Percentiles rank a stretch among this genome's conserved stretches.
Evolutionary conservation across 2,329 filamentous ascomycete genomes (phyloP).

Genomic region (Lachnellula hyalina): DNA sequence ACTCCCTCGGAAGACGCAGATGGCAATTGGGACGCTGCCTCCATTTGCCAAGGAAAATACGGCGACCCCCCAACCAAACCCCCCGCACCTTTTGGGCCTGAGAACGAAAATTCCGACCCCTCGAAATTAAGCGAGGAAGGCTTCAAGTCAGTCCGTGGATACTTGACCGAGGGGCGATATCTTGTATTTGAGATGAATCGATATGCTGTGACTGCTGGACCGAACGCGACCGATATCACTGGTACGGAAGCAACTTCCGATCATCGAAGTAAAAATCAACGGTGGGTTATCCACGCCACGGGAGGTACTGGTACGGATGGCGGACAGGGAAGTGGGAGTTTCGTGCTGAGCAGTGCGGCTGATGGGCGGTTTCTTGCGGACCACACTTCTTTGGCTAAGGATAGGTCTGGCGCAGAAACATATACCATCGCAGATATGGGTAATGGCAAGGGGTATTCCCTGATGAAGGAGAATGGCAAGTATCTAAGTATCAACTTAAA

Average conservation of each 20-base stretch:
- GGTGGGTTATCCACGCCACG: slow-evolving; percentile 37
- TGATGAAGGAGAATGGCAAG: slow-evolving; percentile 1
- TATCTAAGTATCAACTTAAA: not conserved
- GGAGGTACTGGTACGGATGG: slow-evolving; percentile 30
- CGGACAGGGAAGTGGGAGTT: slow-evolving; percentile 26
- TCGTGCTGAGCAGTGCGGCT: slow-evolving; percentile 36
- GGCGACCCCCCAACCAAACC: slow-evolving; percentile 30
- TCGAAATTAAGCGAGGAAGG: slow-evolving; percentile 42
- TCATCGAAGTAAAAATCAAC: slow-evolving; percentile 39
- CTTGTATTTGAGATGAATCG: slow-evolving; percentile 43
- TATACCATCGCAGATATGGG: slow-evolving; percentile 1
- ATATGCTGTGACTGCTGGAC: slow-evolving; percentile 35
- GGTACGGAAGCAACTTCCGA: slow-evolving; percentile 23
- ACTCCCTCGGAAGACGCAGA: slow-evolving; percentile 36
- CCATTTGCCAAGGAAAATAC: slow-evolving; percentile 38
- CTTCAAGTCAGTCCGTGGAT: slow-evolving; percentile 46
- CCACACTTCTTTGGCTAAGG: not conserved
- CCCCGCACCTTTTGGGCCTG: slow-evolving; percentile 42
- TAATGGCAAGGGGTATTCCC: slow-evolving; percentile 1
- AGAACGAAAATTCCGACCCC: slow-evolving; percentile 31
- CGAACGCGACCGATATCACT: slow-evolving; percentile 13
- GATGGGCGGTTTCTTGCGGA: slow-evolving; percentile 33
- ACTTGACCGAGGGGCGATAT: slow-evolving; percentile 48
- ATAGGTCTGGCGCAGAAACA: not conserved
- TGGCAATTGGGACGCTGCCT: slow-evolving; percentile 42